Percentiles rank a stretch among this genome's conserved stretches.
phyloP scores from a whole-genome alignment of 495 filamentous ascomycete species.

The Acidiella bohemica region DNA sequence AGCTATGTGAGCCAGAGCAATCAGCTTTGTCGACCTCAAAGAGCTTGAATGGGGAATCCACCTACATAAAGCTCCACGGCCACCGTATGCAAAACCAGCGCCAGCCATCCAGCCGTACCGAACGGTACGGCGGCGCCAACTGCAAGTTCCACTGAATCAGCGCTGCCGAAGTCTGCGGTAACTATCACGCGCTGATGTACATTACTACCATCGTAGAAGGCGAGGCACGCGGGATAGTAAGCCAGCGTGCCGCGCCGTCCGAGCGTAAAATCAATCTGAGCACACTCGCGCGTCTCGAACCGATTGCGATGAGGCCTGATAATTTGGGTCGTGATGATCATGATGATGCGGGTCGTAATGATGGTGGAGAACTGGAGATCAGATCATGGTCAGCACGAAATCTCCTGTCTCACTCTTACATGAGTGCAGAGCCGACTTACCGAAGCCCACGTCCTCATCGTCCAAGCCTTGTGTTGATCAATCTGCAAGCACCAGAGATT shows the following conservation, averaged over 20 bases:
- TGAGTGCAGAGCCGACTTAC: background rate
- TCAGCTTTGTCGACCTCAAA: background rate
- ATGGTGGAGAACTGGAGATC: background rate
- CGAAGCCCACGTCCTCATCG: constrained; percentile 39
- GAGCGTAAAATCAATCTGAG: constrained; percentile 30
- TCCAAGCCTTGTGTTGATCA: constrained; percentile 44
- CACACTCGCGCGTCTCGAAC: constrained; percentile 27
- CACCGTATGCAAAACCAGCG: constrained; percentile 33
- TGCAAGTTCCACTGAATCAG: constrained; percentile 25
- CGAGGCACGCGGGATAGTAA: constrained; percentile 17
- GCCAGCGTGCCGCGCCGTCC: constrained; percentile 26
- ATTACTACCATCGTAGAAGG: constrained; percentile 1
- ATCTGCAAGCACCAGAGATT: constrained; percentile 42
- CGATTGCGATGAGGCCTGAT: constrained; percentile 27
- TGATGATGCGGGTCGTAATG: constrained; percentile 6
- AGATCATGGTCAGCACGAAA: background rate
- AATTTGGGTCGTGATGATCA: constrained; percentile 35
- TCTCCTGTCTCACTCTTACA: background rate
- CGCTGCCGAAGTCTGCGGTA: constrained; percentile 19
- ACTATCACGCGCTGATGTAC: constrained; percentile 24
- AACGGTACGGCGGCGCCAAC: constrained; percentile 30
- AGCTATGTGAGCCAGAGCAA: background rate
- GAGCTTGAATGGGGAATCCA: background rate
- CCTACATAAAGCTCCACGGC: constrained; percentile 37
- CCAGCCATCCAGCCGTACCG: constrained; percentile 33